Evolutionary conservation across 2,329 filamentous ascomycete species (phyloP).

Genomic region (Lomentospora prolificans): DNA sequence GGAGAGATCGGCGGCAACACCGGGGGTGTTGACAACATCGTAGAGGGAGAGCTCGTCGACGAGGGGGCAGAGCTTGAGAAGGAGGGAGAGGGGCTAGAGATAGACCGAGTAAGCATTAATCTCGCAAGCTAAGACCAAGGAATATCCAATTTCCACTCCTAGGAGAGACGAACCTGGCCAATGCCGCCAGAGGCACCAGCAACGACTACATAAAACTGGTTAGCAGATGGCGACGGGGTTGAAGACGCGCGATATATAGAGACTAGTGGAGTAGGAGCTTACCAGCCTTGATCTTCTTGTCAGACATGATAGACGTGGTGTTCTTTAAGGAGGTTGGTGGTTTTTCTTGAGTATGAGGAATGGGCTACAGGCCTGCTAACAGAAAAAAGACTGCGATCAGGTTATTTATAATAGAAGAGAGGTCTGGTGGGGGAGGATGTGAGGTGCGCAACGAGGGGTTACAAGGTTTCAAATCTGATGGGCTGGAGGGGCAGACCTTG

Average conservation of each 20-base stretch:
- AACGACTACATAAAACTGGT: conserved; percentile 48
- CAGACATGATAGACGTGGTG: conserved; percentile 5
- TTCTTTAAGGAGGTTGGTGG: background rate
- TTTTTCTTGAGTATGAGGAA: conserved; percentile 1
- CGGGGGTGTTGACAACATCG: conserved; percentile 98
- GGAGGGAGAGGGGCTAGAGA: conserved; percentile 79
- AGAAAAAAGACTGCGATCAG: conserved; percentile 1
- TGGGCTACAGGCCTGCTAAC: background rate
- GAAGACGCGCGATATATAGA: background rate
- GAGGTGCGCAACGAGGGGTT: conserved; percentile 5
- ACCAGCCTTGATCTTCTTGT: conserved; percentile 54
- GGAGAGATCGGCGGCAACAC: conserved; percentile 90
- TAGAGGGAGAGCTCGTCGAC: conserved; percentile 92
- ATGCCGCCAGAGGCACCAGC: conserved; percentile 97
- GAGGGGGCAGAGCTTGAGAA: conserved; percentile 82
- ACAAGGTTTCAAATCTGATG: conserved; percentile 3
- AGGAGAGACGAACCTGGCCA: conserved; percentile 55
- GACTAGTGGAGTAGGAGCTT: conserved; percentile 17
- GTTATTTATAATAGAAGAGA: conserved; percentile 6
- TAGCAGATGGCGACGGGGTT: background rate
- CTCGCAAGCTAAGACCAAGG: background rate
- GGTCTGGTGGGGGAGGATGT: conserved; percentile 9
- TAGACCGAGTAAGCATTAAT: background rate
- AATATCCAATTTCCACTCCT: background rate
- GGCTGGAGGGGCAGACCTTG: conserved; percentile 5